phyloP scores from a whole-genome alignment of 305 asterid species.

The Fraxinus latifolia region DNA sequence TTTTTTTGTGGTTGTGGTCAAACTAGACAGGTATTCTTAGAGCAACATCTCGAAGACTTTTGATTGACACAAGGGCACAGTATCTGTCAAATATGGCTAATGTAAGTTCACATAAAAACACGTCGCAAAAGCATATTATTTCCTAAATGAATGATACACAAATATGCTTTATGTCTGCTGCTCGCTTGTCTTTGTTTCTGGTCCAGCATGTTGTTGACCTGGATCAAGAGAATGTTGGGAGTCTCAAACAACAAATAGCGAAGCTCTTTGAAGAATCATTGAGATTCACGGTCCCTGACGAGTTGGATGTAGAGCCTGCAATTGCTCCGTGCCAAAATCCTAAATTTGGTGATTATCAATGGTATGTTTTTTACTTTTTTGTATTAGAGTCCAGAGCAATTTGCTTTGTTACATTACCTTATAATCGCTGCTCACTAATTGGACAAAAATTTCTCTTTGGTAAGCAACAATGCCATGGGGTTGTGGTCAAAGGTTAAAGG shows the following conservation, averaged over 20 bases:
- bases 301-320: conserved; percentile 48
- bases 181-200: conserved; percentile 13
- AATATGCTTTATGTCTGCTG: conserved; percentile 9
- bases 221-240: conserved; percentile 48
- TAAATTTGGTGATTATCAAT: conserved; percentile 80
- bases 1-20: conserved; percentile 31
- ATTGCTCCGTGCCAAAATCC: conserved; percentile 71
- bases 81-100: conserved; percentile 45
- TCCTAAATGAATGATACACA: background rate
- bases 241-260: conserved; percentile 59
- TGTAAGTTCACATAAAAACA: conserved; percentile 42
- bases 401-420: background rate
- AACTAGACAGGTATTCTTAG: conserved; percentile 70
- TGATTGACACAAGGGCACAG: conserved; percentile 37
- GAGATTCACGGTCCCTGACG: conserved; percentile 59
- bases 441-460: conserved; percentile 17
- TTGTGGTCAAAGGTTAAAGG: conserved; percentile 74
- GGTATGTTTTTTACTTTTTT: conserved; percentile 38
- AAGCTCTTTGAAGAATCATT: conserved; percentile 59
- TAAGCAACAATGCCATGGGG: conserved; percentile 95
- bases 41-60: conserved; percentile 40
- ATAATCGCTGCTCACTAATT: background rate
- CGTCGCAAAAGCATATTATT: conserved; percentile 14
- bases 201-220: conserved; percentile 27
- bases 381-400: background rate